Conservation (phyloP, 352 stramenopile species). For the Globisporangium heterothallicum region DNA sequence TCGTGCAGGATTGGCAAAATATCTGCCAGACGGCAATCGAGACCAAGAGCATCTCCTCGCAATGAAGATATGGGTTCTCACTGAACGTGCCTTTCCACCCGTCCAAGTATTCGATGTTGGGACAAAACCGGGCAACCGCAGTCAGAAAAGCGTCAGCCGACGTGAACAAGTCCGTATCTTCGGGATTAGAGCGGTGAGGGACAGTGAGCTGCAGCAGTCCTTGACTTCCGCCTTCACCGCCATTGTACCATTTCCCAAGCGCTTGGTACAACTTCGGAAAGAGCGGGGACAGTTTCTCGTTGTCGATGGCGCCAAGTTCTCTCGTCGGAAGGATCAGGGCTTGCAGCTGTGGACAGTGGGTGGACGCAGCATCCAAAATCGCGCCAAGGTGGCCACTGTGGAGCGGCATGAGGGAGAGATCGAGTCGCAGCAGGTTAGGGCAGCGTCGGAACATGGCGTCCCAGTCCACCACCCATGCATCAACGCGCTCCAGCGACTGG, state of each 20-base stretch:
- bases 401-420: background rate
- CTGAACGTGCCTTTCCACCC: conserved; percentile 15
- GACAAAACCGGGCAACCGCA: conserved; percentile 7
- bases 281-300: background rate
- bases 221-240: background rate
- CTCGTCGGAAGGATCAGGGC: background rate
- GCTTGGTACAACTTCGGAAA: background rate
- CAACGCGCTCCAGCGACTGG: background rate
- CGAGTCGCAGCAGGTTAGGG: background rate
- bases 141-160: conserved; percentile 8
- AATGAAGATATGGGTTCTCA: conserved; percentile 9
- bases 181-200: background rate
- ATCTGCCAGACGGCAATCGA: background rate
- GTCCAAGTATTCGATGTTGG: conserved; percentile 12
- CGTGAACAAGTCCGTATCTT: background rate
- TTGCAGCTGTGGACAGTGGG: background rate
- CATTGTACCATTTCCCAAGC: background rate
- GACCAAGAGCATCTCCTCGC: conserved; percentile 18
- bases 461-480: background rate
- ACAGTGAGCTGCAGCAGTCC: background rate
- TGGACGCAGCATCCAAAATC: background rate
- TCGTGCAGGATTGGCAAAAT: conserved; percentile 11
- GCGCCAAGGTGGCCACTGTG: background rate
- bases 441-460: background rate
- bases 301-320: background rate